Evolutionary conservation across 768 basidiomycete genomes (phyloP).

Genomic region (Termitomyces sp.): DNA sequence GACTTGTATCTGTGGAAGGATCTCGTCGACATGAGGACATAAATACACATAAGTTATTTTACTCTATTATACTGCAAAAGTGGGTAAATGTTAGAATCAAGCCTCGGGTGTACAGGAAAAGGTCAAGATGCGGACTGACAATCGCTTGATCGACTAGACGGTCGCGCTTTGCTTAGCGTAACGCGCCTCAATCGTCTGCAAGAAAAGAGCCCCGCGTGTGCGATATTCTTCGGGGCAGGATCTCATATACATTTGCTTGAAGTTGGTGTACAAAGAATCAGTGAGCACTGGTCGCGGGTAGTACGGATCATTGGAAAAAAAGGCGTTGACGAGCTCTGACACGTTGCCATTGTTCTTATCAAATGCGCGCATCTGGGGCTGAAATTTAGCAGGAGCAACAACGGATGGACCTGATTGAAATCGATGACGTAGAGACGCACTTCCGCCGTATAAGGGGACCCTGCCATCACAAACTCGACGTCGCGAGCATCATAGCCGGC

Average conservation of each 20-base stretch:
- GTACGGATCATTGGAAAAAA: neutral
- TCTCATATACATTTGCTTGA: neutral
- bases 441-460: no score
- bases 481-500: neutral
- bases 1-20: no score
- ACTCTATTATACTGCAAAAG: no score
- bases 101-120: no score
- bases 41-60: neutral
- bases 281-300: neutral
- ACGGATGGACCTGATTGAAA: neutral
- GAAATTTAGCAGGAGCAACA: neutral
- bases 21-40: neutral
- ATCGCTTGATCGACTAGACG: neutral
- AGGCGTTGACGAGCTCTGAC: neutral
- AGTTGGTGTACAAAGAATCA: neutral
- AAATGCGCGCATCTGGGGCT: neutral
- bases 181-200: neutral
- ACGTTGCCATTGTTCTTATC: neutral
- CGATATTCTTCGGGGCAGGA: neutral
- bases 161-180: neutral
- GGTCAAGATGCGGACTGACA: no score
- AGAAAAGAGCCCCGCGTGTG: neutral
- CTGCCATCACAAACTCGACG: no score
- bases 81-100: no score
- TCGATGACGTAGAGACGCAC: neutral